A percentile compares a stretch with the other conserved stretches of the same genome.
phyloP scores from a whole-genome alignment of 352 stramenopile species.

The Blastocystis sp. region DNA sequence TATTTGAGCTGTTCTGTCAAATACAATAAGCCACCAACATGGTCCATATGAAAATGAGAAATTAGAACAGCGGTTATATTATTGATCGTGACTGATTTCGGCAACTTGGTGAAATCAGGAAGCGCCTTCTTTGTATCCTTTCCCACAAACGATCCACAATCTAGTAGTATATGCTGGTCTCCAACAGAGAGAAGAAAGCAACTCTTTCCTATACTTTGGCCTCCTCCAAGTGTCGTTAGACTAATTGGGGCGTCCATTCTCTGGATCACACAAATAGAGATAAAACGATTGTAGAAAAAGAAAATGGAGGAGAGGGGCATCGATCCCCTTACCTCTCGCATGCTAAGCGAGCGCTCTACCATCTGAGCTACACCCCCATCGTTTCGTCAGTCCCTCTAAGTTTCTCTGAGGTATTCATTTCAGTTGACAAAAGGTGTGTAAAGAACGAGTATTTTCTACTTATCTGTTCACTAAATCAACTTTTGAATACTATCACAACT shows the following conservation, averaged over 20 bases:
- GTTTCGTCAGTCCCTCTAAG: no score
- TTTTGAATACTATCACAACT: not conserved
- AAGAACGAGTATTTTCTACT: not conserved
- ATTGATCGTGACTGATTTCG: slow-evolving; percentile 13
- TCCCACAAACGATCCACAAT: slow-evolving; percentile 25
- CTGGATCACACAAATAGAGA: not conserved
- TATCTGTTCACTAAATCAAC: not conserved
- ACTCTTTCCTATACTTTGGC: slow-evolving; percentile 51
- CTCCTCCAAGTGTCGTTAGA: slow-evolving; percentile 16
- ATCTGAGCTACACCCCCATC: slow-evolving; percentile 61
- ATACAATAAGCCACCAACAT: slow-evolving; percentile 41
- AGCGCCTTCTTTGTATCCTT: slow-evolving; percentile 52
- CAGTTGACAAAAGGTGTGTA: not conserved
- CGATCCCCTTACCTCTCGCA: slow-evolving; percentile 62
- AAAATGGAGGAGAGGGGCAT: slow-evolving; percentile 62
- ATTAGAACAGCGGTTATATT: slow-evolving; percentile 44
- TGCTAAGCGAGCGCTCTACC: slow-evolving; percentile 62
- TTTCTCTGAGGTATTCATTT: not conserved
- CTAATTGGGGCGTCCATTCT: not conserved
- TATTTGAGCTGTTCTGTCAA: slow-evolving; percentile 47
- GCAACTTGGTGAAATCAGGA: slow-evolving; percentile 27
- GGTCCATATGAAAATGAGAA: slow-evolving; percentile 50
- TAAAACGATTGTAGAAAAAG: not conserved
- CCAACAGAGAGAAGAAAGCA: slow-evolving; percentile 50
- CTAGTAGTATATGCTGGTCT: not conserved